Percentiles rank a stretch among this genome's conserved stretches.
phyloP scores from a whole-genome alignment of 768 basidiomycete genomes.

The Pulveroboletus sp. region DNA sequence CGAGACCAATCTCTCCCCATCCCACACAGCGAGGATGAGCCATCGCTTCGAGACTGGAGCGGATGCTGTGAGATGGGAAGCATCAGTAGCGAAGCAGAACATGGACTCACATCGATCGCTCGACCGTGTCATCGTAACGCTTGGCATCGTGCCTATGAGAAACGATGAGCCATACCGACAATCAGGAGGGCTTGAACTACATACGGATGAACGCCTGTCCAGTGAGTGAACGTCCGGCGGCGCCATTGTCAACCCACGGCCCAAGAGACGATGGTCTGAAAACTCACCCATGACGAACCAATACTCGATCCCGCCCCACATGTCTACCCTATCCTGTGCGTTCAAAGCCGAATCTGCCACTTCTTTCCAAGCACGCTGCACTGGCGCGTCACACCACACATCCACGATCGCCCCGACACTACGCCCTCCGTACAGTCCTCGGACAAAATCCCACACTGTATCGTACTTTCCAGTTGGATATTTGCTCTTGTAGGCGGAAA shows the following conservation, averaged over 20 bases:
- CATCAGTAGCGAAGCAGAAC: not conserved
- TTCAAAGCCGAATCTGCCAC: constrained; percentile 68
- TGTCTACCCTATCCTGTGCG: constrained; percentile 40
- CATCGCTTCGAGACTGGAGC: constrained; percentile 66
- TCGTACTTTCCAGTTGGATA: constrained; percentile 55
- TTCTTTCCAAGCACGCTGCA: constrained; percentile 57
- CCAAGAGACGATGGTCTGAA: too few species aligned
- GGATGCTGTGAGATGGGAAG: not conserved
- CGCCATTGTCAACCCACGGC: not conserved
- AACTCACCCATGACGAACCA: constrained; percentile 77
- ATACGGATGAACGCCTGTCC: constrained; percentile 69
- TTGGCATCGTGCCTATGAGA: constrained; percentile 62
- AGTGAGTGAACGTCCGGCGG: too few species aligned
- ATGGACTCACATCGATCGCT: constrained; percentile 56
- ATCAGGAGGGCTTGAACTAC: constrained; percentile 17
- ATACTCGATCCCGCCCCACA: constrained; percentile 71
- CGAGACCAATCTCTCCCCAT: constrained; percentile 86
- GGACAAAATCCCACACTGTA: constrained; percentile 67
- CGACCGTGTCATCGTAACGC: constrained; percentile 62
- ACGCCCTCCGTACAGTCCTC: constrained; percentile 52
- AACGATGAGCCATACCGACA: not conserved
- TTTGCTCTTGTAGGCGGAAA: constrained; percentile 51
- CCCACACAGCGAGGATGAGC: constrained; percentile 78
- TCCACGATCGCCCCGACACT: constrained; percentile 70
- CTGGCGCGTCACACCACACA: constrained; percentile 86